Conservation (phyloP, 2,329 filamentous ascomycete species). For the Truncatella angustata region DNA sequence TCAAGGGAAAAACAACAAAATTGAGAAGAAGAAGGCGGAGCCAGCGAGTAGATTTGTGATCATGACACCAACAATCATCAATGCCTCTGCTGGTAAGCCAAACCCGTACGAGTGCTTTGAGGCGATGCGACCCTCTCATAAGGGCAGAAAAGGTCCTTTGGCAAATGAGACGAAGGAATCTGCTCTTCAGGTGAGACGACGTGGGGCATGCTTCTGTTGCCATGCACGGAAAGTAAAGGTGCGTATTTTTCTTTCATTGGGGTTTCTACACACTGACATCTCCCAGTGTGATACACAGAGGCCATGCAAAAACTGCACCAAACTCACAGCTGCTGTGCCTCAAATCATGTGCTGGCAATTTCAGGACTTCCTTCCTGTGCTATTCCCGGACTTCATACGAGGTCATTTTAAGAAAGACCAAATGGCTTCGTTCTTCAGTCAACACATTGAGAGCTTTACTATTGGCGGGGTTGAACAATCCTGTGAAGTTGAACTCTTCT, state of each 20-base stretch:
- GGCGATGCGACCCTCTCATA: constrained; percentile 49
- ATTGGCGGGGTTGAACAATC: constrained; percentile 38
- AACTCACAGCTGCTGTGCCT: constrained; percentile 47
- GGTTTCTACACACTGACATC: background rate
- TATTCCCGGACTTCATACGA: constrained; percentile 54
- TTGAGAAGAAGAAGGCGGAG: constrained; percentile 44
- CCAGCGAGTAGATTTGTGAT: constrained; percentile 51
- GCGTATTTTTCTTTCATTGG: background rate
- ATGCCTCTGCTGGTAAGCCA: constrained; percentile 45
- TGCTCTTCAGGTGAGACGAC: constrained; percentile 51
- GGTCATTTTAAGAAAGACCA: constrained; percentile 49
- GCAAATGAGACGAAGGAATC: constrained; percentile 53
- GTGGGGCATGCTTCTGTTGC: constrained; percentile 59
- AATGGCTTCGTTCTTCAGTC: constrained; percentile 44
- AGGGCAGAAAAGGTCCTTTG: constrained; percentile 55
- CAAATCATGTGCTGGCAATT: constrained; percentile 61
- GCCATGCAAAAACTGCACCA: constrained; percentile 56
- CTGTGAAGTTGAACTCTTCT: constrained; percentile 47
- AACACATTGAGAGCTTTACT: constrained; percentile 47
- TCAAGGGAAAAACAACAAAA: constrained; percentile 38
- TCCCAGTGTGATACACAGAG: constrained; percentile 48
- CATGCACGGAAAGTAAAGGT: constrained; percentile 56
- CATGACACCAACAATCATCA: constrained; percentile 53
- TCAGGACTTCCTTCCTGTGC: constrained; percentile 48
- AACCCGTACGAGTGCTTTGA: constrained; percentile 57